These are phyloP conservation scores for Hemileccinum hortonii DNA, from an alignment of 1,284 basidiomycete species.

Conservation along the genomic window DNA sequence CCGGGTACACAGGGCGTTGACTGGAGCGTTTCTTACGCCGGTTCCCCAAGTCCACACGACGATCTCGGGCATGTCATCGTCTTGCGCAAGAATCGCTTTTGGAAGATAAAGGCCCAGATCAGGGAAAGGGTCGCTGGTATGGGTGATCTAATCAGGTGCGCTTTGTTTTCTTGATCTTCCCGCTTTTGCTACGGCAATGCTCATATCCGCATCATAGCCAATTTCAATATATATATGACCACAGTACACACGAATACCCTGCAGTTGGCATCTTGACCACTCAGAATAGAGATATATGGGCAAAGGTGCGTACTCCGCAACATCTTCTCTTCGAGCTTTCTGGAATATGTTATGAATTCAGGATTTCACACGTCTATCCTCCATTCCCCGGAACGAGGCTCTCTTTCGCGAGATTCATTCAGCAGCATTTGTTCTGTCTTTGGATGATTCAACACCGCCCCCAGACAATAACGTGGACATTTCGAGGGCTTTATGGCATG, in stretches of 20 bases:
- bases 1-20: constrained; percentile 72
- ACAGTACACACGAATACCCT: constrained; percentile 60
- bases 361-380: constrained; percentile 63
- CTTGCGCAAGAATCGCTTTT: constrained; percentile 74
- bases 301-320: constrained; percentile 52
- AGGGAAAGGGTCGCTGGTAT: constrained; percentile 65
- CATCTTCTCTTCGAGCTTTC: not conserved
- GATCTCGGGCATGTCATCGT: constrained; percentile 75
- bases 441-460: constrained; percentile 63
- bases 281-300: constrained; percentile 82
- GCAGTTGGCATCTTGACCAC: constrained; percentile 78
- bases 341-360: constrained; percentile 26
- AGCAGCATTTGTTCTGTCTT: constrained; percentile 77
- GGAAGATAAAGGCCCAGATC: constrained; percentile 65
- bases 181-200: not conserved
- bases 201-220: constrained; percentile 48
- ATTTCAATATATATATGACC: constrained; percentile 71
- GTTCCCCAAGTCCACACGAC: constrained; percentile 56
- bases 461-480: constrained; percentile 46
- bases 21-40: constrained; percentile 72
- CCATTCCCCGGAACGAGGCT: constrained; percentile 56
- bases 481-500: constrained; percentile 74
- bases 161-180: not conserved
- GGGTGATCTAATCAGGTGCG: constrained; percentile 64
- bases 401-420: constrained; percentile 77